Conservation (phyloP, 2,329 filamentous ascomycete genomes). For the Fusarium mangiferae region DNA sequence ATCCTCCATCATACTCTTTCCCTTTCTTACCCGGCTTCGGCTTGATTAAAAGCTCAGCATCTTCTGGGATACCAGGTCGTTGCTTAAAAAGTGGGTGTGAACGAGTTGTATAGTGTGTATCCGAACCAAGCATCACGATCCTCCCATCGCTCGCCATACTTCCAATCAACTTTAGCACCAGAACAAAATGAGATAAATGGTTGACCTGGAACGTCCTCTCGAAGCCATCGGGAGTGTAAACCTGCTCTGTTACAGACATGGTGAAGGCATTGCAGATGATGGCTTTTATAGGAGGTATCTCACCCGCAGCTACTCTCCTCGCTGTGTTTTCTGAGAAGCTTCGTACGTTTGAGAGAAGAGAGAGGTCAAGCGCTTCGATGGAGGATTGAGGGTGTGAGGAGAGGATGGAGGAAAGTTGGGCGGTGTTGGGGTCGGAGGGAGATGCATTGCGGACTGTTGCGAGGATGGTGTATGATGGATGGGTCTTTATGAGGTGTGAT, state of each 20-base stretch:
- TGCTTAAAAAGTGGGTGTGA: slow-evolving; percentile 26
- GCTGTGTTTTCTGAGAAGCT: slow-evolving; percentile 14
- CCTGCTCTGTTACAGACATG: slow-evolving; percentile 18
- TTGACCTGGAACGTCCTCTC: slow-evolving; percentile 37
- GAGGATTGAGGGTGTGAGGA: not conserved
- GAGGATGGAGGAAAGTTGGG: slow-evolving; percentile 41
- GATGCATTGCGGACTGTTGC: slow-evolving; percentile 48
- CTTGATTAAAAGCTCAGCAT: slow-evolving; percentile 10
- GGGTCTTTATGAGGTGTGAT: slow-evolving; percentile 10
- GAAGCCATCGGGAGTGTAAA: slow-evolving; percentile 19
- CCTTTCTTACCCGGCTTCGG: slow-evolving; percentile 10
- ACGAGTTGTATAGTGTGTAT: slow-evolving; percentile 21
- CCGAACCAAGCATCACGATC: slow-evolving; percentile 30
- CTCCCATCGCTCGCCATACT: slow-evolving; percentile 24
- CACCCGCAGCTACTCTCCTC: not conserved
- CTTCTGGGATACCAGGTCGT: slow-evolving; percentile 10
- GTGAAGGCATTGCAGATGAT: slow-evolving; percentile 38
- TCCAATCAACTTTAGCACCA: slow-evolving; percentile 34
- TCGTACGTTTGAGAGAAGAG: slow-evolving; percentile 1
- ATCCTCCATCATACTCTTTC: slow-evolving; percentile 33
- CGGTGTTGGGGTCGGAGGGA: slow-evolving; percentile 44
- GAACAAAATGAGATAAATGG: slow-evolving; percentile 34
- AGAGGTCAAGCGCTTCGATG: slow-evolving; percentile 33
- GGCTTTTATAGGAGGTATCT: slow-evolving; percentile 24
- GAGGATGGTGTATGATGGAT: slow-evolving; percentile 43